Evolutionary conservation across 768 basidiomycete genomes (phyloP).

Genomic region (Cystobasidium onofrii): DNA sequence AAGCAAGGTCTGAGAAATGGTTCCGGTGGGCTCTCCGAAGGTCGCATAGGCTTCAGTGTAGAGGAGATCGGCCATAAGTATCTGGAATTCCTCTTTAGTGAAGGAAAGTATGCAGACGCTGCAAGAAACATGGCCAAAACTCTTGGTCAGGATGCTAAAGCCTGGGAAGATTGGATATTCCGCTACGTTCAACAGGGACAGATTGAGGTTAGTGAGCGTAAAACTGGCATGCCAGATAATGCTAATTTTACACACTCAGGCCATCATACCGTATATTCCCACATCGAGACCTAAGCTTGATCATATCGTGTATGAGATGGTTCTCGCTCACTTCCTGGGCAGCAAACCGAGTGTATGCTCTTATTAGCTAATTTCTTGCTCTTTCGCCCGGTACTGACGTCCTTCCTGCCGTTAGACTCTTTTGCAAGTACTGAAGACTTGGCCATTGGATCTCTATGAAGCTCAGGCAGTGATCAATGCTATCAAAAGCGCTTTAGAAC

Average conservation of each 20-base stretch:
- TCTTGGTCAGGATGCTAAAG: conserved; percentile 64
- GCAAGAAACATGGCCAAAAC: conserved; percentile 77
- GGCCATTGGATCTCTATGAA: conserved; percentile 88
- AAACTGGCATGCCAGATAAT: not conserved
- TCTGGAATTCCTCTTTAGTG: conserved; percentile 70
- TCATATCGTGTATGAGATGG: conserved; percentile 86
- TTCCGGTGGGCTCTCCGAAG: conserved; percentile 45
- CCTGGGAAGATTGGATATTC: conserved; percentile 97
- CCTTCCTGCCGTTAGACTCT: conserved; percentile 54
- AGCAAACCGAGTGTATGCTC: conserved; percentile 63
- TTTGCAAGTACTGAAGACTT: conserved; percentile 67
- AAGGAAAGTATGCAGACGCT: conserved; percentile 67
- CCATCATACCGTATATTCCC: conserved; percentile 81
- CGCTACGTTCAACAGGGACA: conserved; percentile 72
- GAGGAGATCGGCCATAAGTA: conserved; percentile 69
- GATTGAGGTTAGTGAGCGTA: conserved; percentile 55
- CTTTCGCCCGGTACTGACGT: not conserved
- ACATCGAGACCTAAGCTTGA: conserved; percentile 70
- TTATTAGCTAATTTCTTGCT: too few relatives aligned
- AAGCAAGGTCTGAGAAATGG: conserved; percentile 47
- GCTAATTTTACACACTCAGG: conserved; percentile 47
- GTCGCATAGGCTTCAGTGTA: conserved; percentile 48
- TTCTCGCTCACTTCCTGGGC: conserved; percentile 73
- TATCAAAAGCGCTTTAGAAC: conserved; percentile 69
- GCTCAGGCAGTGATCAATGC: conserved; percentile 78